Evolutionary conservation across 805 yeast species (phyloP).

Genomic region (Spathaspora boniae): DNA sequence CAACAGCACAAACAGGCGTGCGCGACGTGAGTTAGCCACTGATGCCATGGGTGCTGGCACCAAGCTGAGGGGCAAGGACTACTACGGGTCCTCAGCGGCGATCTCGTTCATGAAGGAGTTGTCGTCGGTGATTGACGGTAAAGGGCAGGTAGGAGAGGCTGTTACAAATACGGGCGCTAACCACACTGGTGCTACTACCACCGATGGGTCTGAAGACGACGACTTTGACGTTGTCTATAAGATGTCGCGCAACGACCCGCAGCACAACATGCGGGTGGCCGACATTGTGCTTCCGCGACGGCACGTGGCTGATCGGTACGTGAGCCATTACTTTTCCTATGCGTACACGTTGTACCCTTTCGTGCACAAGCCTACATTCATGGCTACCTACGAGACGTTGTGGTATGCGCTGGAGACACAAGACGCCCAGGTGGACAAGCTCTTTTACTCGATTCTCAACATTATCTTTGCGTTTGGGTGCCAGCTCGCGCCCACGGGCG

Average conservation of each 20-base stretch:
- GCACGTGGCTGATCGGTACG: slow-evolving; percentile 18
- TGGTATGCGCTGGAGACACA: slow-evolving; percentile 11
- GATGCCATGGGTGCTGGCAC: slow-evolving; percentile 15
- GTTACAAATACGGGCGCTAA: no score
- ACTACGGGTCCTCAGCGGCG: slow-evolving; percentile 12
- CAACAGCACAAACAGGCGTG: not conserved
- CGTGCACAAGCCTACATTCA: slow-evolving; percentile 20
- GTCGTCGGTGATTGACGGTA: slow-evolving; percentile 8
- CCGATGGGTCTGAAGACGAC: slow-evolving; percentile 3
- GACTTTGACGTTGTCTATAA: slow-evolving; percentile 3
- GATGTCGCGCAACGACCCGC: slow-evolving; percentile 9
- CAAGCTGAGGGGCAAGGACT: slow-evolving; percentile 5
- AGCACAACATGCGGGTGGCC: slow-evolving; percentile 1
- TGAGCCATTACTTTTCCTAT: slow-evolving; percentile 17
- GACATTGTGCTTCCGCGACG: slow-evolving; percentile 16
- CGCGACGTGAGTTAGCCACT: slow-evolving; percentile 5
- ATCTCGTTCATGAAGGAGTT: slow-evolving; percentile 13
- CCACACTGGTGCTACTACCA: not conserved
- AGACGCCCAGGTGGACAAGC: slow-evolving; percentile 13
- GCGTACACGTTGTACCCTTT: slow-evolving; percentile 22
- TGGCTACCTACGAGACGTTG: slow-evolving; percentile 16
- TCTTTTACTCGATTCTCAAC: slow-evolving; percentile 20
- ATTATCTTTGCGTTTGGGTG: slow-evolving; percentile 22
- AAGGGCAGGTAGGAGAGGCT: not conserved
- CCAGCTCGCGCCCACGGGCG: slow-evolving; percentile 9